Conservation (phyloP, 2,329 filamentous ascomycete genomes). For the Pleoardoris graminearum region DNA sequence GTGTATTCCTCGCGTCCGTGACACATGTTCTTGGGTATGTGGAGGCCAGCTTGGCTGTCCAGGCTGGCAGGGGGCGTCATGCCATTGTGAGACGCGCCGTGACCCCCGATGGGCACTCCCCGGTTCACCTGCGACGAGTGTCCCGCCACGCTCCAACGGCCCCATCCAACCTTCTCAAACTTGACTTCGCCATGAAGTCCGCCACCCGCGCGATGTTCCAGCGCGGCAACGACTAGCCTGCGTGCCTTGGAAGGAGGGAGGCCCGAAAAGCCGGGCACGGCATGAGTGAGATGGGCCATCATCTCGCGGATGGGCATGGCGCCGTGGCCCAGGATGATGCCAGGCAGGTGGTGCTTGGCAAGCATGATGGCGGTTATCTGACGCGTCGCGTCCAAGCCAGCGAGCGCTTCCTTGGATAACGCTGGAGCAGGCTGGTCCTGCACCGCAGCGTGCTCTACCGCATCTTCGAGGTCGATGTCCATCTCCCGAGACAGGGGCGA, state of each 20-base stretch:
- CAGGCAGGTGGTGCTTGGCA: slow-evolving; percentile 85
- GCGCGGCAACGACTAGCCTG: slow-evolving; percentile 84
- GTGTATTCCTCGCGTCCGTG: slow-evolving; percentile 47
- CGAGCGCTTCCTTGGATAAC: slow-evolving; percentile 56
- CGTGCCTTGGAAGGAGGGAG: slow-evolving; percentile 89
- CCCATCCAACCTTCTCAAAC: slow-evolving; percentile 97
- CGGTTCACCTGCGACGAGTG: slow-evolving; percentile 57
- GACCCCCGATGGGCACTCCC: slow-evolving; percentile 47
- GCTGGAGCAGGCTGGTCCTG: slow-evolving; percentile 48
- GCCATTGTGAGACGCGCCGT: slow-evolving; percentile 39
- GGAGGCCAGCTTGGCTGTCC: slow-evolving; percentile 48
- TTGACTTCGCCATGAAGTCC: slow-evolving; percentile 70
- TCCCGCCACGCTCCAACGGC: slow-evolving; percentile 77
- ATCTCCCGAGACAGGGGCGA: slow-evolving; percentile 67
- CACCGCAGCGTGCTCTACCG: slow-evolving; percentile 55
- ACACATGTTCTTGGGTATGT: slow-evolving; percentile 48
- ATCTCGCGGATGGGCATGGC: slow-evolving; percentile 93
- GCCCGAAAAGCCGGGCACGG: slow-evolving; percentile 87
- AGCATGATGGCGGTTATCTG: slow-evolving; percentile 84
- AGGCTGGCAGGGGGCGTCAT: slow-evolving; percentile 57
- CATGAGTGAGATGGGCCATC: slow-evolving; percentile 90
- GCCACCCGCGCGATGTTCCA: slow-evolving; percentile 74
- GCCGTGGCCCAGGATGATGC: slow-evolving; percentile 86
- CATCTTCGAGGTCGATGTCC: slow-evolving; percentile 82
- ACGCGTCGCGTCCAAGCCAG: slow-evolving; percentile 70